Percentiles rank a stretch among this genome's conserved stretches.
Conservation (phyloP, 192 early-diverging fungal species). For the Geranomyces variabilis region DNA sequence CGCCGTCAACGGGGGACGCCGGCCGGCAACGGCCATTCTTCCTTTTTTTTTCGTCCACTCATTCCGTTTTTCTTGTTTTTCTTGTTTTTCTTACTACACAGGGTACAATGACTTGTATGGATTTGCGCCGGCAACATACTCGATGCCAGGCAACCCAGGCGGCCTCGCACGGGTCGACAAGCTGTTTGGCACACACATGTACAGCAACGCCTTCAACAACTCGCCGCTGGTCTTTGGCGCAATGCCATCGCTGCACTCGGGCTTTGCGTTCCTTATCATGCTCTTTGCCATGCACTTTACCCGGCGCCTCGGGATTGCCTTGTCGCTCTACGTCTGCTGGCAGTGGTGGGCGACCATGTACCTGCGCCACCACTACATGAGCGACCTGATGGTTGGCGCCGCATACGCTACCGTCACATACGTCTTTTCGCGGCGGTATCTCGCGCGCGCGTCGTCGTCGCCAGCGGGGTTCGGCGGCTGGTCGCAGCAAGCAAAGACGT, state of each 20-base stretch:
- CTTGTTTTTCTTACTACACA: not conserved
- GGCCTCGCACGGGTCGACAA: slow-evolving; percentile 72
- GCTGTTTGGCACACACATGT: slow-evolving; percentile 64
- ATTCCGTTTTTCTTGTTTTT: too few relatives aligned
- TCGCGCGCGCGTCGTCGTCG: slow-evolving; percentile 11
- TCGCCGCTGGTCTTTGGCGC: slow-evolving; percentile 78
- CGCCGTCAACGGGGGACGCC: not conserved
- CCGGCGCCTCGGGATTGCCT: slow-evolving; percentile 20
- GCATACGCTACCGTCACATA: slow-evolving; percentile 65
- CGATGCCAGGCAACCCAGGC: slow-evolving; percentile 69
- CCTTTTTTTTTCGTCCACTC: not conserved
- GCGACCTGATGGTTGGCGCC: slow-evolving; percentile 69
- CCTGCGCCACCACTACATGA: slow-evolving; percentile 73
- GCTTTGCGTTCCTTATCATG: slow-evolving; percentile 65
- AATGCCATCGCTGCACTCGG: slow-evolving; percentile 75
- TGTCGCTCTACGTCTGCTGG: slow-evolving; percentile 66
- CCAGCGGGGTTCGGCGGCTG: not conserved
- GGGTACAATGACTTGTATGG: slow-evolving; percentile 73
- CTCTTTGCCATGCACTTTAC: slow-evolving; percentile 52
- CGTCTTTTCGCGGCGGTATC: slow-evolving; percentile 21
- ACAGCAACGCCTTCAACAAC: slow-evolving; percentile 63
- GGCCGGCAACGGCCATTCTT: not conserved
- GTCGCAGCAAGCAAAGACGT: too few relatives aligned
- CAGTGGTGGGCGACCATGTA: slow-evolving; percentile 85
- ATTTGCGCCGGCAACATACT: slow-evolving; percentile 60